These are phyloP conservation scores for Saturnispora halmiae DNA, from an alignment of 805 yeast genomes.

Conservation along the genomic window DNA sequence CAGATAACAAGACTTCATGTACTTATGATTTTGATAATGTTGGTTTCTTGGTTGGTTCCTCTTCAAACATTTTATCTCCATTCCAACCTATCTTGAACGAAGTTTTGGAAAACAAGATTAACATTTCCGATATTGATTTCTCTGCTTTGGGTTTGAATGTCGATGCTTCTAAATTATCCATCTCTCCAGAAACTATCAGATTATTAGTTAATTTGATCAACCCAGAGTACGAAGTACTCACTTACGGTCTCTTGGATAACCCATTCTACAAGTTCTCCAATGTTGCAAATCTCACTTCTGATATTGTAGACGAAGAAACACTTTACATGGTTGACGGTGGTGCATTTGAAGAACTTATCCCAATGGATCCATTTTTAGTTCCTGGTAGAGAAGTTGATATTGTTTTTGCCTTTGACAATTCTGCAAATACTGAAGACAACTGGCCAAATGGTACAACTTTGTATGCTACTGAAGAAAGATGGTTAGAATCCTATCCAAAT, in stretches of 20 bases:
- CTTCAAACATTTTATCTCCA: constrained; percentile 53
- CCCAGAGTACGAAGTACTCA: constrained; percentile 35
- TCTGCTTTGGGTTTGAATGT: constrained; percentile 17
- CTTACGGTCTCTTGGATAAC: constrained; percentile 36
- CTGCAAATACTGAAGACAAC: constrained; percentile 45
- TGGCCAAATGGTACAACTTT: constrained; percentile 65
- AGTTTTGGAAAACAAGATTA: constrained; percentile 12
- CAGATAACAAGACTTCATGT: constrained; percentile 38
- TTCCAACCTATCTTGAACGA: constrained; percentile 12
- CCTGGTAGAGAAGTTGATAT: constrained; percentile 52
- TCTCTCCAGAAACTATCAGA: constrained; percentile 14
- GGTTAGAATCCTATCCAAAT: constrained; percentile 37
- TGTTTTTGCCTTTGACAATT: constrained; percentile 53
- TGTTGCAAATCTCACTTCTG: constrained; percentile 26
- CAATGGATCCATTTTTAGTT: constrained; percentile 54
- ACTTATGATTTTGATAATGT: constrained; percentile 63
- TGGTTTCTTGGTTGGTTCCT: constrained; percentile 69
- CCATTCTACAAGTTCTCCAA: constrained; percentile 32
- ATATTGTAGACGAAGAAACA: constrained; percentile 11
- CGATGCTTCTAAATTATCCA: constrained; percentile 10
- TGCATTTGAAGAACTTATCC: constrained; percentile 44
- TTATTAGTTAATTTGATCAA: constrained; percentile 30
- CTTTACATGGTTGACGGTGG: constrained; percentile 27
- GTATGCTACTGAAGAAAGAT: constrained; percentile 42
- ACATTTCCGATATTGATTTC: constrained; percentile 6